Evolutionary conservation across 2,329 filamentous ascomycete genomes (phyloP), one percentile per base, ranked within the genome.

Genomic region (Trichoderma sp.): DNA sequence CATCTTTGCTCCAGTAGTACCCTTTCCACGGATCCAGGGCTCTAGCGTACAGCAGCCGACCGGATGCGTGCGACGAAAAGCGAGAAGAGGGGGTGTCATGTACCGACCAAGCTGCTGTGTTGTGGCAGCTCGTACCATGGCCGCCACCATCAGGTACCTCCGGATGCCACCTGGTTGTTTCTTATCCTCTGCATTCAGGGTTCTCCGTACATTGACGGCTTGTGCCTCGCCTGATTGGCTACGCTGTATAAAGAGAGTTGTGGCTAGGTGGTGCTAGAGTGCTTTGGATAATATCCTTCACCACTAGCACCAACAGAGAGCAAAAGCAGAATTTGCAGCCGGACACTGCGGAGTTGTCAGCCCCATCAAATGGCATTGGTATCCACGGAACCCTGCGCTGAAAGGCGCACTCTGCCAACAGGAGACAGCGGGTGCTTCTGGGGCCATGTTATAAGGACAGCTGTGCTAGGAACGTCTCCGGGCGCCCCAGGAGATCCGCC

Each of bases 1-100:
- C 75, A 76, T 76, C 59, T 71, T 70, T 69, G 69, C 70, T 73
- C n/a, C n/a, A 68, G 30, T 39, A 39, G 28, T 28, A 28, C 68
- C 55, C 63, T 66, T 60, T 56, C 49, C 37, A 30, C 55, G 63
- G 52, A 66, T 49, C 63, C 34, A 58, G 37, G 52, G 51, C 52
- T 32, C 55, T 66, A 66, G 63, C 63, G 63, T 28, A 58, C 52
- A 56, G 11, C 52, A 56, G 28, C 52, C 52, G 52, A 56, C 34
- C 52, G 63, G 63, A 66, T 66, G 52, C 52, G 51, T 32, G 26
- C 28, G 37, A 39, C 13, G 28, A 34, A 7, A 18, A 46, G 61
- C 39, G 37, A 43, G 39, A 43, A 43, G 39, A 43, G 52, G 63
- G 52, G 34, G 6, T 14, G 14, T 30, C 43, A 66, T 43, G 63